Evolutionary conservation across 2,329 filamentous ascomycete genomes (phyloP).

Genomic region (Fusarium subtropicale): DNA sequence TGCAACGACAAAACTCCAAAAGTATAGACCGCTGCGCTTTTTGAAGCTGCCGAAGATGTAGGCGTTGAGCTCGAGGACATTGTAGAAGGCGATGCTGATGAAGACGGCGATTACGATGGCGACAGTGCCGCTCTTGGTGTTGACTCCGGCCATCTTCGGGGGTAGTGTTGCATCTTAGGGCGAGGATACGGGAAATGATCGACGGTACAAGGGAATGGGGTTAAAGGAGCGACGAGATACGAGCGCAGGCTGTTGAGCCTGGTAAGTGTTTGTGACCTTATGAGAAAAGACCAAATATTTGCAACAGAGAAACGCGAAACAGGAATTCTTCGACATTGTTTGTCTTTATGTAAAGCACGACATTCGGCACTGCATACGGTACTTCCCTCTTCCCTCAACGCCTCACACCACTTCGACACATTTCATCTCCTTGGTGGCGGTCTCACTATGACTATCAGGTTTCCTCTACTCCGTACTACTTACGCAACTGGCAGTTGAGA

Average conservation of each 20-base stretch:
- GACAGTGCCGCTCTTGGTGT: conserved; percentile 31
- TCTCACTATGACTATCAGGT: neutral
- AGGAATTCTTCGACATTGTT: neutral
- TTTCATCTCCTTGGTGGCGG: neutral
- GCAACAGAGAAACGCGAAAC: neutral
- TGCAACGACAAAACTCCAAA: conserved; percentile 52
- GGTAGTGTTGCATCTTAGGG: neutral
- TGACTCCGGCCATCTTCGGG: conserved; percentile 9
- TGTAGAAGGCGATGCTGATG: conserved; percentile 48
- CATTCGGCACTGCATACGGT: neutral
- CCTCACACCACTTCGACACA: neutral
- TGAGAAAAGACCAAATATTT: neutral
- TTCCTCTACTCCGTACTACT: neutral
- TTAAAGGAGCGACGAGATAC: neutral
- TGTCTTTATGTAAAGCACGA: neutral
- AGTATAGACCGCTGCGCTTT: conserved; percentile 50
- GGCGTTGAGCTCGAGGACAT: conserved; percentile 51
- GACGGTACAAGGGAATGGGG: neutral
- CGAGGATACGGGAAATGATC: neutral
- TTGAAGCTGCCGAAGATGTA: conserved; percentile 51
- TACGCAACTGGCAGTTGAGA: neutral
- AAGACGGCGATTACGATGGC: conserved; percentile 41
- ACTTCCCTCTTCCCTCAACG: neutral
- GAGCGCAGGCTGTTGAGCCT: neutral
- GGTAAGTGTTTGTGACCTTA: neutral